phyloP scores from a whole-genome alignment of 2,329 filamentous ascomycete species.

The Fusarium equiseti region DNA sequence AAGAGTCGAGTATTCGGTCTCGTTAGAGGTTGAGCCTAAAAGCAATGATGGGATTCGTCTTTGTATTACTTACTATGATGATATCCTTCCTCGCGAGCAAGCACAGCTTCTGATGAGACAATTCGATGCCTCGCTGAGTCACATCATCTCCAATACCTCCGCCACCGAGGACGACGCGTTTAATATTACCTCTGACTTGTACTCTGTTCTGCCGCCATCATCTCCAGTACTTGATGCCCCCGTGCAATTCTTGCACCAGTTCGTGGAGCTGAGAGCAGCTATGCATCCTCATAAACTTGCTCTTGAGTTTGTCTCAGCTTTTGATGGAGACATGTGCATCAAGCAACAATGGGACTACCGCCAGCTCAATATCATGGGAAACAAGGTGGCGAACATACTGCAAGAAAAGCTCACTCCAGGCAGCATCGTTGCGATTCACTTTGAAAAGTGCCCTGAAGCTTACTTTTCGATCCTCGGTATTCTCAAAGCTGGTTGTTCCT shows the following conservation, averaged over 20 bases:
- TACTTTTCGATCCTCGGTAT: slow-evolving; percentile 86
- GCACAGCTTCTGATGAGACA: slow-evolving; percentile 76
- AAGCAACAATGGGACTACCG: slow-evolving; percentile 77
- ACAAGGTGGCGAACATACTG: slow-evolving; percentile 77
- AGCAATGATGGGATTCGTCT: slow-evolving; percentile 64
- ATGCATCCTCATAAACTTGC: slow-evolving; percentile 71
- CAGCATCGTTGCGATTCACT: slow-evolving; percentile 79
- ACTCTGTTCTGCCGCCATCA: slow-evolving; percentile 75
- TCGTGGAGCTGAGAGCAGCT: slow-evolving; percentile 75
- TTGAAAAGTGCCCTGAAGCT: slow-evolving; percentile 86
- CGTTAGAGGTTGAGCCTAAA: slow-evolving; percentile 79
- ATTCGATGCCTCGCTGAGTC: slow-evolving; percentile 74
- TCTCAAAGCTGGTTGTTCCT: slow-evolving; percentile 84
- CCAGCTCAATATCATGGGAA: slow-evolving; percentile 78
- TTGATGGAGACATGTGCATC: slow-evolving; percentile 60
- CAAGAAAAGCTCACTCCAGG: slow-evolving; percentile 63
- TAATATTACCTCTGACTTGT: slow-evolving; percentile 54
- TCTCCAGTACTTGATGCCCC: slow-evolving; percentile 67
- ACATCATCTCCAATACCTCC: slow-evolving; percentile 66
- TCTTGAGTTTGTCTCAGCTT: slow-evolving; percentile 77
- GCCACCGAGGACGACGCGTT: slow-evolving; percentile 56
- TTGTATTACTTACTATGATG: slow-evolving; percentile 73
- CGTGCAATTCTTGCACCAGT: slow-evolving; percentile 76
- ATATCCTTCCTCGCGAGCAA: slow-evolving; percentile 76
- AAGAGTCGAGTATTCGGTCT: slow-evolving; percentile 81